Percentiles rank a stretch among this genome's conserved stretches.
Conservation (phyloP, 164 flowering plant genomes). For the Kalanchoe fedtschenkoi region DNA sequence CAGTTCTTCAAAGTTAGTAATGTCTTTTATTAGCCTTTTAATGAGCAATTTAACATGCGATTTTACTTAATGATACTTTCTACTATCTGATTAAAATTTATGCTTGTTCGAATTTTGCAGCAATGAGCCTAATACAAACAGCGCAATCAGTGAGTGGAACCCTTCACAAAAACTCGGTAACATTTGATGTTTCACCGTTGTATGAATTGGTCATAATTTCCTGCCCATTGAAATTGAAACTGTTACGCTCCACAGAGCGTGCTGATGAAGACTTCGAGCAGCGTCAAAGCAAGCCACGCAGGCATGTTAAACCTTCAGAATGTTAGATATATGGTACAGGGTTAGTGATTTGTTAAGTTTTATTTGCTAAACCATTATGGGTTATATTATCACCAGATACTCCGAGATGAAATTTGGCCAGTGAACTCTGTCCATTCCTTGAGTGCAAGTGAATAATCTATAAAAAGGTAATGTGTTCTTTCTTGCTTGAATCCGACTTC, state of each 20-base stretch:
- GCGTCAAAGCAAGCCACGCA: constrained; percentile 87
- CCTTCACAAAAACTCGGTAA: constrained; percentile 66
- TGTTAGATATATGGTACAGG: not conserved
- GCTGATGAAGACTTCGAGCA: constrained; percentile 67
- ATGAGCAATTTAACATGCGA: not conserved
- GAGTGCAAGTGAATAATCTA: constrained; percentile 35
- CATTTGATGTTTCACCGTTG: not conserved
- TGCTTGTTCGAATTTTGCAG: constrained; percentile 24
- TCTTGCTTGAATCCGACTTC: no score
- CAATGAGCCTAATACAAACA: constrained; percentile 41
- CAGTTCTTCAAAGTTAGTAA: constrained; percentile 48
- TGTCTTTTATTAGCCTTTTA: not conserved
- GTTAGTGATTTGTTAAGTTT: not conserved
- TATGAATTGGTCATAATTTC: not conserved
- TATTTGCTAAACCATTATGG: not conserved
- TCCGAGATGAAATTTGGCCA: constrained; percentile 93
- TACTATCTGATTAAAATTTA: not conserved
- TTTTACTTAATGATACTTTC: constrained; percentile 15
- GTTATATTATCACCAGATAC: constrained; percentile 39
- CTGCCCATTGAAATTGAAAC: not conserved
- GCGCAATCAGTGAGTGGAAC: constrained; percentile 37
- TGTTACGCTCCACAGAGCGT: constrained; percentile 33
- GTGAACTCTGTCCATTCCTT: constrained; percentile 34
- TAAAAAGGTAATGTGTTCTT: constrained; percentile 25
- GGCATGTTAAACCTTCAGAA: constrained; percentile 31